Base-by-base conservation (phyloP, 768 basidiomycete genomes). In the Boletus vermiculosoides region DNA sequence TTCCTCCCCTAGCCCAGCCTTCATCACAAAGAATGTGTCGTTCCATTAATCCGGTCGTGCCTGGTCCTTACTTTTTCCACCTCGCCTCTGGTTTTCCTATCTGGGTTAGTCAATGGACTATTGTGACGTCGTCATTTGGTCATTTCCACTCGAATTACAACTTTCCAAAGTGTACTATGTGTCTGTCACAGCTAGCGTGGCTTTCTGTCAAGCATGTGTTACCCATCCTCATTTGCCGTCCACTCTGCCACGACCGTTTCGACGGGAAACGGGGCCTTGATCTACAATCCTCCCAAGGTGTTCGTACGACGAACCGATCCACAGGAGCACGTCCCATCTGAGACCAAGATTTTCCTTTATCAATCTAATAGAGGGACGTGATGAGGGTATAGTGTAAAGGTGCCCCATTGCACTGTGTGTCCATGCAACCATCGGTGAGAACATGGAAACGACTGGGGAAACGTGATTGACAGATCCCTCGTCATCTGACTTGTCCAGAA, bases 231-330 rank as follows among this genome's bases (percentile, higher is more conserved):
- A 15, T 30, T 30, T 3, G 9, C 45, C 44, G 18, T 15, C 20
- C 23, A 23, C 36, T 28, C 50, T 61, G 42, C 57, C 66, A 55
- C 54, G 55, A 63, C 66, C 61, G 58, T 63, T 60, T 52, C 4
- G 36, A 55, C 63, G 63, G 66, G 63, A 68, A 66, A 44, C 6
- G 39, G 18, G 34, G 25, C 22, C 44, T 54, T 45, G 48, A n/a
- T 44, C 10, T 33, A 40, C 33, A 23, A 25, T 28, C n/a, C 18
- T 40, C 44, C 33, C 48, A 40, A 44, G 22, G 11, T 20, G 15
- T 55, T 20, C 41, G 22, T 45, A 44, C 49, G 44, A 41, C 20
- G 39, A 6, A 53, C 40, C 63, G 63, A 60, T 30, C 56, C 58
- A 60, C 54, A 54, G 33, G 41, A 40, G 31, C 25, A 25, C 22